A percentile compares a stretch with the other conserved stretches of the same genome.
Conservation (phyloP, 2,329 filamentous ascomycete genomes). For the Tolypocladium tropicale region DNA sequence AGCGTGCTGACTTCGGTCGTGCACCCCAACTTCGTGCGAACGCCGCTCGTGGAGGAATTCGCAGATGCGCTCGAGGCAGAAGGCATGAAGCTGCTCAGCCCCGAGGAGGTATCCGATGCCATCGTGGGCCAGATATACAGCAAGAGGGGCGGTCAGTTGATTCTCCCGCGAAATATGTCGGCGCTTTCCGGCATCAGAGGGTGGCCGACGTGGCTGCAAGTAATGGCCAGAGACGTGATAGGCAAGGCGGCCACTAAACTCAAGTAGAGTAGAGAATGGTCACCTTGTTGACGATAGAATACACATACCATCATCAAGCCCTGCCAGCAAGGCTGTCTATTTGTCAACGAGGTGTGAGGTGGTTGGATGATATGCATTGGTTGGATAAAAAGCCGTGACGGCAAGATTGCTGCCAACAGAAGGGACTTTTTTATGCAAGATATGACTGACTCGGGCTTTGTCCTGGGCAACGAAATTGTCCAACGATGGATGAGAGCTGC, state of each 20-base stretch:
- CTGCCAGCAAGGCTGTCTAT: no score
- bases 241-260: constrained; percentile 5
- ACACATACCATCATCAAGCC: no score
- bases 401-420: no score
- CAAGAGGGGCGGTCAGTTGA: constrained; percentile 32
- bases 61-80: constrained; percentile 14
- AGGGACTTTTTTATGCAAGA: no score
- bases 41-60: constrained; percentile 29
- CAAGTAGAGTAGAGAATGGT: background rate
- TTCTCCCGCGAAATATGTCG: constrained; percentile 24
- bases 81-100: constrained; percentile 18
- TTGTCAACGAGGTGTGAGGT: no score
- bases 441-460: no score
- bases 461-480: no score
- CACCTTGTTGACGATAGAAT: background rate
- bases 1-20: constrained; percentile 54
- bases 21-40: constrained; percentile 44
- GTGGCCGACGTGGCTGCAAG: constrained; percentile 27
- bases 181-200: constrained; percentile 24
- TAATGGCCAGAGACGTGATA: constrained; percentile 19
- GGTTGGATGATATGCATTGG: no score
- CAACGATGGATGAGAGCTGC: no score
- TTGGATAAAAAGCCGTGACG: no score
- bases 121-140: constrained; percentile 34
- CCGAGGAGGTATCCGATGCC: constrained; percentile 27